Base-by-base conservation (phyloP, 352 stramenopile species). In the Globisporangium yorkense region DNA sequence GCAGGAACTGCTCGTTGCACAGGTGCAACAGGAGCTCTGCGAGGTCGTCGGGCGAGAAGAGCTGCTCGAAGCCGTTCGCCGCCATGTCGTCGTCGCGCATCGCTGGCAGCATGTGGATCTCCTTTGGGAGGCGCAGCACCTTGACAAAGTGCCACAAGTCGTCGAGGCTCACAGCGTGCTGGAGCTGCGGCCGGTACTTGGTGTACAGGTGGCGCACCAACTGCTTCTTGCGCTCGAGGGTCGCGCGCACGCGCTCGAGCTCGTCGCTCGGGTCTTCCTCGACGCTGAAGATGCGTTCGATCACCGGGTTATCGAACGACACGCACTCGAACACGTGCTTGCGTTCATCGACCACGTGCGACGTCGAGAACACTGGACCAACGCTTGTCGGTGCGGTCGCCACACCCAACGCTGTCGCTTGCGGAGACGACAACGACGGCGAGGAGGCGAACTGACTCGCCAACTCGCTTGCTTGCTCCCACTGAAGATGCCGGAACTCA, bases 1-100 rank as follows among this genome's bases (percentile, higher is more conserved):
- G 73, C n/a, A 72, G 57, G 33, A 92, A 92, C 67, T 92, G 81
- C 24, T 92, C 81, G 51, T 89, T 89, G 62, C 79, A 88, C 24
- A 92, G 70, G 56, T 86, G 75, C 21, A 89, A 61, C 39, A 92
- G 40, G 31, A 85, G 62, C 47, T 92, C 81, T 0, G 70, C 72
- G 5, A 92, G 57, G 47, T 92, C 79, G 18, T 84, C 75, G 1
- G 73, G 59, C 8, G 77, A 82, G 49, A 89, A 88, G 29, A 82
- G 51, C 47, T 89, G 79, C 37, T 84, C 80, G 40, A 75, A 76
- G 13, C 62, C 62, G 16, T 70, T 75, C 4, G 56, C 61, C 0
- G 59, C 50, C 31, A 67, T 60, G 49, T 88, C 77, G 46, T 89
- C 81, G 55, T 88, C 79, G 27, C 75, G 65, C 20, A 86, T 60